Evolutionary conservation across 352 stramenopile species (phyloP).

Genomic region (Blastocystis sp.): DNA sequence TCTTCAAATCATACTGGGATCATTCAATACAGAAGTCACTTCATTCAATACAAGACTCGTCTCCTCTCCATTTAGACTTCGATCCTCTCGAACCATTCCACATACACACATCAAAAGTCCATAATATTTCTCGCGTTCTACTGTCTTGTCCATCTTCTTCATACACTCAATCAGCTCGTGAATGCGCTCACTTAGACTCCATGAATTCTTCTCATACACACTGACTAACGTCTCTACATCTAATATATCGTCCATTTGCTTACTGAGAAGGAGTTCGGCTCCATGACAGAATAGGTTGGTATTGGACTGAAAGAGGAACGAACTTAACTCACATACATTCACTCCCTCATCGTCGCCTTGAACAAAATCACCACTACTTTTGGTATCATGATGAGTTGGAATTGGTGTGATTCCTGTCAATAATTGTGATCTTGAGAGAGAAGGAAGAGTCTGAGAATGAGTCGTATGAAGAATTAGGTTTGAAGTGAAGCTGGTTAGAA

Average conservation of each 20-base stretch:
- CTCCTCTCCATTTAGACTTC: not conserved
- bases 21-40: not conserved
- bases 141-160: not conserved
- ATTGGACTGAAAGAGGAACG: not conserved
- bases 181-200: not conserved
- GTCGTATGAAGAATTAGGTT: not conserved
- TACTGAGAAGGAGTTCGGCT: not conserved
- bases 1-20: not conserved
- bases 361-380: not conserved
- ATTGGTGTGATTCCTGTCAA: not conserved
- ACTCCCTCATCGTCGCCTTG: not conserved
- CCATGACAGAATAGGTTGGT: not conserved
- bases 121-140: slow-evolving; percentile 6
- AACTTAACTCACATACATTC: not conserved
- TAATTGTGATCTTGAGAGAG: not conserved
- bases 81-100: not conserved
- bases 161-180: not conserved
- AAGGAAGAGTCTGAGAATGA: not conserved
- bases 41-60: not conserved
- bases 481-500: not conserved
- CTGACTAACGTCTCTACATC: not conserved
- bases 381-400: not conserved
- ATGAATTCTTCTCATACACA: slow-evolving; percentile 9
- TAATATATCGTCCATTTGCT: not conserved
- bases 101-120: slow-evolving; percentile 9